Conservation (phyloP, 2,329 filamentous ascomycete genomes). For the Aspergillus tubingensis region DNA sequence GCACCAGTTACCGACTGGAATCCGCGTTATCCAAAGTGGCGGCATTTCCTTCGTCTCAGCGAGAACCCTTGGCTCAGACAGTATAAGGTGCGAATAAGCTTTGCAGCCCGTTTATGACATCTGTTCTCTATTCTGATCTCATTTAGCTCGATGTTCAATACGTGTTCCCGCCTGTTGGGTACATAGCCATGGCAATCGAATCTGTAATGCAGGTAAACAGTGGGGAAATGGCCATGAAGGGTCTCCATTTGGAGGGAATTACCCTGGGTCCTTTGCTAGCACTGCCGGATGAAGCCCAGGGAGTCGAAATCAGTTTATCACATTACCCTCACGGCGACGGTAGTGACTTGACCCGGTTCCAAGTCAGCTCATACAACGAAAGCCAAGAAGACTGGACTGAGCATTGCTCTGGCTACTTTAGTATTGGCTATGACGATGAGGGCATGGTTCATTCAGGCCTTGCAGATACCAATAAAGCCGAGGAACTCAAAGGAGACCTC, state of each 20-base stretch:
- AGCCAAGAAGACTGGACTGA: conserved; percentile 36
- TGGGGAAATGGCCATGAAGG: neutral
- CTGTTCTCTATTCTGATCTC: too few relatives aligned
- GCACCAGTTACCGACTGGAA: conserved; percentile 36
- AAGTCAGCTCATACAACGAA: conserved; percentile 33
- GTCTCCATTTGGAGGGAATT: neutral
- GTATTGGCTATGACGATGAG: conserved; percentile 18
- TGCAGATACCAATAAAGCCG: too few relatives aligned
- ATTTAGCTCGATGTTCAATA: too few relatives aligned
- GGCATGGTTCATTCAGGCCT: too few relatives aligned
- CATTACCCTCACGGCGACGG: conserved; percentile 27
- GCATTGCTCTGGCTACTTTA: conserved; percentile 37
- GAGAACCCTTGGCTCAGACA: conserved; percentile 46
- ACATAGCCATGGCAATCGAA: conserved; percentile 19
- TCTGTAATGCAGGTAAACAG: conserved; percentile 6
- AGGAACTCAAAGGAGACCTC: too few relatives aligned
- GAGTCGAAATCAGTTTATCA: conserved; percentile 28
- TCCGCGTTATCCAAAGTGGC: conserved; percentile 35
- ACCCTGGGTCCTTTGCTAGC: neutral
- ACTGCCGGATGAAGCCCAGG: neutral
- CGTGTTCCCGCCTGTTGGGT: conserved; percentile 22
- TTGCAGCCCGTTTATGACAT: too few relatives aligned
- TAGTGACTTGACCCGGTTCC: conserved; percentile 32
- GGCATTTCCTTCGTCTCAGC: neutral
- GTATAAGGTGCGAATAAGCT: conserved; percentile 32